Conservation (phyloP, 495 filamentous ascomycete genomes). For the Daldinia loculata region DNA sequence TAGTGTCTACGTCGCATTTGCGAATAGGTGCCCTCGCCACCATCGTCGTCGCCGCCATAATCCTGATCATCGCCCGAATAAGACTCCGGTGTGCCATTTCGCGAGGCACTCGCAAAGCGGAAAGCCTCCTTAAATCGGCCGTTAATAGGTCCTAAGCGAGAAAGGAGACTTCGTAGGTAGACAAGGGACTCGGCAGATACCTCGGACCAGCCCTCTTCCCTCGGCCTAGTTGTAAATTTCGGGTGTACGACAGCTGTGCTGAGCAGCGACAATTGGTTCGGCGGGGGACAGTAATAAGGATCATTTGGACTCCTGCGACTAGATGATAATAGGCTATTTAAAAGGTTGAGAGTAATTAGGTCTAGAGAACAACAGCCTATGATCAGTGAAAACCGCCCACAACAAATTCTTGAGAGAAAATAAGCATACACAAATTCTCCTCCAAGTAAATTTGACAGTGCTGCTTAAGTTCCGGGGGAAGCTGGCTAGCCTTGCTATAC, state of each 20-base stretch:
- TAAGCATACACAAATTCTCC: constrained; percentile 70
- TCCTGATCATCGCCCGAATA: constrained; percentile 34
- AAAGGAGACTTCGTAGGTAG: constrained; percentile 54
- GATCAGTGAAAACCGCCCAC: constrained; percentile 1
- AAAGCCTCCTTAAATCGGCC: constrained; percentile 50
- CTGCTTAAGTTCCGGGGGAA: constrained; percentile 69
- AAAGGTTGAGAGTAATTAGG: constrained; percentile 71
- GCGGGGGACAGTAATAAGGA: constrained; percentile 56
- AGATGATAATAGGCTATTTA: constrained; percentile 69
- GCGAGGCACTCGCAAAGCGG: constrained; percentile 29
- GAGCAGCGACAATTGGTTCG: constrained; percentile 71
- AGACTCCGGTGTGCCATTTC: constrained; percentile 19
- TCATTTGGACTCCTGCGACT: constrained; percentile 44
- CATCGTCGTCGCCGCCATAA: constrained; percentile 46
- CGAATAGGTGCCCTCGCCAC: constrained; percentile 57
- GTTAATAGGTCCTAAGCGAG: constrained; percentile 53
- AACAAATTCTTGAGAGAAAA: background rate
- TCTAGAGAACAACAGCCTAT: constrained; percentile 54
- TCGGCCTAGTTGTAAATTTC: constrained; percentile 61
- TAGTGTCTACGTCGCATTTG: constrained; percentile 61
- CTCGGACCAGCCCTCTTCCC: constrained; percentile 47
- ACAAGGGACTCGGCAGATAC: constrained; percentile 50
- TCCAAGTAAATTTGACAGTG: constrained; percentile 78
- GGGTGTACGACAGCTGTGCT: constrained; percentile 77
- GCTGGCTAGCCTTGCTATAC: constrained; percentile 62